Evolutionary conservation across 2,329 filamentous ascomycete species (phyloP).

Genomic region (Fusarium sp.): DNA sequence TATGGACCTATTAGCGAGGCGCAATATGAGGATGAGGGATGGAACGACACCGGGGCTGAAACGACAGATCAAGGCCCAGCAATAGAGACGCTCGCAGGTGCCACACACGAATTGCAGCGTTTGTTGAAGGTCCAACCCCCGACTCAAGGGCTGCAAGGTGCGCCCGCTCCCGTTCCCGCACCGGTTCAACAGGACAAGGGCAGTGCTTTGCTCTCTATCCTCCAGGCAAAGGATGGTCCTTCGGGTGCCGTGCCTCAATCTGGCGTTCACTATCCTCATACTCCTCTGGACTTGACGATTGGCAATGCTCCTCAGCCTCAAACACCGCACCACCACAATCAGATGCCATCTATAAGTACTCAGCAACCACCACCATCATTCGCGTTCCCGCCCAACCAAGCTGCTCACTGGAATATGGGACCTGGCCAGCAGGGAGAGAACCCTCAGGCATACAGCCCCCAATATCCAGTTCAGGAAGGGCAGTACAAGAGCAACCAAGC

Average conservation of each 20-base stretch:
- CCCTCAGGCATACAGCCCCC: slow-evolving; percentile 34
- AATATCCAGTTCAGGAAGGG: slow-evolving; percentile 37
- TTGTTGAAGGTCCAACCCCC: slow-evolving; percentile 69
- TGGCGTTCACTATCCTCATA: slow-evolving; percentile 57
- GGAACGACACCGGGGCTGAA: slow-evolving; percentile 55
- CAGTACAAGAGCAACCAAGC: slow-evolving; percentile 46
- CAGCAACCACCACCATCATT: slow-evolving; percentile 54
- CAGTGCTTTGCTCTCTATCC: slow-evolving; percentile 66
- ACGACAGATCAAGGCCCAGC: slow-evolving; percentile 53
- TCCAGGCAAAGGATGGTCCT: slow-evolving; percentile 56
- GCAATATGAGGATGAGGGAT: slow-evolving; percentile 73
- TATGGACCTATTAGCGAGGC: slow-evolving; percentile 66
- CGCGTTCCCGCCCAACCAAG: slow-evolving; percentile 43
- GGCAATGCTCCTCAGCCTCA: slow-evolving; percentile 65
- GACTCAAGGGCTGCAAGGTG: slow-evolving; percentile 62
- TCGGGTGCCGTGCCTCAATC: slow-evolving; percentile 32
- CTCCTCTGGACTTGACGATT: slow-evolving; percentile 68
- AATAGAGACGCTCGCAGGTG: slow-evolving; percentile 64
- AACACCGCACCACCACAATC: slow-evolving; percentile 68
- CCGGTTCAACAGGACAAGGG: slow-evolving; percentile 59
- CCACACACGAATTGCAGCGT: slow-evolving; percentile 66
- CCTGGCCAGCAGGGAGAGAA: slow-evolving; percentile 31
- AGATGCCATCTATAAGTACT: slow-evolving; percentile 53
- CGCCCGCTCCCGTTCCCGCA: slow-evolving; percentile 36
- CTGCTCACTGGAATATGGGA: slow-evolving; percentile 33